Conservation (phyloP, 148 eudicot species). For the Fagopyrum homotropicum region DNA sequence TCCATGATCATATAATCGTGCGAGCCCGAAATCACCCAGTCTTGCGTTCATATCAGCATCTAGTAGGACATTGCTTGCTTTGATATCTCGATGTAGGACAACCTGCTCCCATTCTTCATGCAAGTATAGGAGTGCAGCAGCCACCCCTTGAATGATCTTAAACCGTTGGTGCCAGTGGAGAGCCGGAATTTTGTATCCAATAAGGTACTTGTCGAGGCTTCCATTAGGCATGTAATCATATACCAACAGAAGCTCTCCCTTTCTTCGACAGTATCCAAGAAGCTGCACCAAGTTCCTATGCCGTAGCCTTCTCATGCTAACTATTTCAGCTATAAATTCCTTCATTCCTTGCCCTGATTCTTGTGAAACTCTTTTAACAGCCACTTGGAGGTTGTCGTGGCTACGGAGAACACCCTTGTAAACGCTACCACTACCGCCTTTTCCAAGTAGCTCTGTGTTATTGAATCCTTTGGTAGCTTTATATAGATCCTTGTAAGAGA, state of each 20-base stretch:
- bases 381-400: conserved; percentile 22
- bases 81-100: conserved; percentile 37
- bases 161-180: conserved; percentile 29
- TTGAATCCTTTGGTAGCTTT: conserved; percentile 43
- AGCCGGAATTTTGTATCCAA: neutral
- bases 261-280: conserved; percentile 33
- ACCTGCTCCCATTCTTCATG: conserved; percentile 51
- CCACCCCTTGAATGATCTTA: conserved; percentile 28
- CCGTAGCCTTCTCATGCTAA: conserved; percentile 28
- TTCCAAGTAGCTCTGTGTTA: conserved; percentile 26
- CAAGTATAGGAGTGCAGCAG: conserved; percentile 36
- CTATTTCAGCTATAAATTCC: conserved; percentile 35
- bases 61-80: conserved; percentile 38
- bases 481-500: conserved; percentile 27
- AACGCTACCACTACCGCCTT: conserved; percentile 34
- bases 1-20: conserved; percentile 37
- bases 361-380: conserved; percentile 32
- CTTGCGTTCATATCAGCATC: conserved; percentile 31
- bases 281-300: conserved; percentile 38
- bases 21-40: conserved; percentile 40
- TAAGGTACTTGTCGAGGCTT: conserved; percentile 37
- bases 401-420: conserved; percentile 18
- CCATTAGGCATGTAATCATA: conserved; percentile 41
- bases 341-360: conserved; percentile 34
- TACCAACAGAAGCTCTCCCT: conserved; percentile 24